phyloP scores from a whole-genome alignment of 176 grass and related monocot species.

The Tillandsia leiboldiana region DNA sequence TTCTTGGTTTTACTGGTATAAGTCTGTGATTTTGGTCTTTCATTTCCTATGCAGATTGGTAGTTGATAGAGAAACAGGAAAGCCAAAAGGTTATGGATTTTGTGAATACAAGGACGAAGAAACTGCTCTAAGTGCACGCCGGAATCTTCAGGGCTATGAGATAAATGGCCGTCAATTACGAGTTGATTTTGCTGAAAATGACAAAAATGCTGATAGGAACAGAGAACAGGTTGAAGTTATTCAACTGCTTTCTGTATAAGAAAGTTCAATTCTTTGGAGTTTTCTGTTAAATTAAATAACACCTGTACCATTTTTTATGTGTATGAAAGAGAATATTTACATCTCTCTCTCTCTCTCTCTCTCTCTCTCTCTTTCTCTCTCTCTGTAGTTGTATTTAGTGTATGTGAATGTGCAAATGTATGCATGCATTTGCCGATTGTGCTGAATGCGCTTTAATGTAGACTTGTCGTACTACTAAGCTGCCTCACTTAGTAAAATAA shows the following conservation, averaged over 20 bases:
- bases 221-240: slow-evolving; percentile 83
- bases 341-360: slow-evolving; percentile 13
- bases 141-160: slow-evolving; percentile 97
- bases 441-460: slow-evolving; percentile 6
- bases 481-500: no score
- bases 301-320: slow-evolving; percentile 30
- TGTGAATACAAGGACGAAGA: slow-evolving; percentile 99
- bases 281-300: slow-evolving; percentile 22
- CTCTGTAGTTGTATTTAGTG: slow-evolving; percentile 12
- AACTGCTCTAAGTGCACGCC: slow-evolving; percentile 89
- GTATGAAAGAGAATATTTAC: slow-evolving; percentile 38
- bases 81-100: slow-evolving; percentile 96
- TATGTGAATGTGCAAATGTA: slow-evolving; percentile 32
- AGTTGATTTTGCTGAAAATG: slow-evolving; percentile 99
- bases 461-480: no score
- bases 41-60: slow-evolving; percentile 53
- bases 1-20: no score
- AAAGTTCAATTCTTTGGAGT: slow-evolving; percentile 26
- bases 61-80: slow-evolving; percentile 89
- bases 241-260: slow-evolving; percentile 34
- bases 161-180: slow-evolving; percentile 93
- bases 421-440: slow-evolving; percentile 11
- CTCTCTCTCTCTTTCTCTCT: slow-evolving; percentile 19
- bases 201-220: slow-evolving; percentile 88
- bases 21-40: no score